A percentile compares a stretch with the other conserved stretches of the same genome.
Evolutionary conservation across 2,329 filamentous ascomycete species (phyloP).

Genomic region (Monilinia fructigena): DNA sequence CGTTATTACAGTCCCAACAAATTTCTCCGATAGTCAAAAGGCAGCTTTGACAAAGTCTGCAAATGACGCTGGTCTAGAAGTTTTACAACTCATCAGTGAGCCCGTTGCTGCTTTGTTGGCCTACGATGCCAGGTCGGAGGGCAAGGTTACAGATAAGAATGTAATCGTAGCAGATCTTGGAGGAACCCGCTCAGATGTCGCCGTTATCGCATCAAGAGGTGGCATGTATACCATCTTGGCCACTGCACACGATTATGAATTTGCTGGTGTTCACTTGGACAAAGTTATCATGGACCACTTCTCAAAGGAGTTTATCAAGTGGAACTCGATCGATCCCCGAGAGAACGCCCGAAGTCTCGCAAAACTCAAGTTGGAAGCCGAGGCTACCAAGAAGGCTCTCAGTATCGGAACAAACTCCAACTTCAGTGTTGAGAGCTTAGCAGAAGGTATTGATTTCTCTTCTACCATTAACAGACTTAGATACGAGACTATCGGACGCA

Average conservation of each 20-base stretch:
- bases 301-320: conserved; percentile 98
- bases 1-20: conserved; percentile 89
- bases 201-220: conserved; percentile 84
- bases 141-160: conserved; percentile 76
- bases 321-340: conserved; percentile 80
- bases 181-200: conserved; percentile 87
- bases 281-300: conserved; percentile 93
- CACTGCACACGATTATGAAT: conserved; percentile 93
- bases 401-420: conserved; percentile 84
- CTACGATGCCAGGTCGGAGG: conserved; percentile 82
- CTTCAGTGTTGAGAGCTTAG: conserved; percentile 89
- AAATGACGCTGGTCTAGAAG: conserved; percentile 76
- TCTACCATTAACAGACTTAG: conserved; percentile 89
- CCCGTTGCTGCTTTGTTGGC: conserved; percentile 85
- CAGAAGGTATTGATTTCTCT: conserved; percentile 86
- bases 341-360: conserved; percentile 78
- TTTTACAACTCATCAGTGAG: conserved; percentile 90
- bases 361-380: conserved; percentile 89
- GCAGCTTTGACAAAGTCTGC: conserved; percentile 75
- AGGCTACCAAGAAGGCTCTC: conserved; percentile 87
- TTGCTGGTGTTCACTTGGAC: conserved; percentile 82
- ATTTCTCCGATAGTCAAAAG: conserved; percentile 86
- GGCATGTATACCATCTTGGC: conserved; percentile 96
- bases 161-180: conserved; percentile 90
- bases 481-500: conserved; percentile 84